phyloP scores from a whole-genome alignment of 2,329 filamentous ascomycete species.

The Epichloe brachyelytri region DNA sequence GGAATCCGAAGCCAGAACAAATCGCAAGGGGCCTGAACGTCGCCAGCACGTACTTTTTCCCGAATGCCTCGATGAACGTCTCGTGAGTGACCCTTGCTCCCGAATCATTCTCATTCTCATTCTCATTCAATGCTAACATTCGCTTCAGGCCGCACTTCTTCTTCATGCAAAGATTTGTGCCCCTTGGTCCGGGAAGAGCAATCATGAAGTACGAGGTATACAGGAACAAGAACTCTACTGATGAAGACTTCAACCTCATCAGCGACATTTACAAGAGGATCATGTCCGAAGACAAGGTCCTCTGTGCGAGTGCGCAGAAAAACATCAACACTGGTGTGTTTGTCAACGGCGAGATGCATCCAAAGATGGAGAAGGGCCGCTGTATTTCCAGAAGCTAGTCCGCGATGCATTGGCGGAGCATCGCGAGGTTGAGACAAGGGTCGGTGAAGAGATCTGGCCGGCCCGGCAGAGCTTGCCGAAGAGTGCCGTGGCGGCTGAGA shows the following conservation, averaged over 20 bases:
- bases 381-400: conserved; percentile 41
- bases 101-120: background rate
- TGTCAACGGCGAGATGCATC: conserved; percentile 50
- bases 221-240: conserved; percentile 45
- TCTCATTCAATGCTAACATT: background rate
- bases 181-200: conserved; percentile 34
- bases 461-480: conserved; percentile 26
- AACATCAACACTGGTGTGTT: conserved; percentile 51
- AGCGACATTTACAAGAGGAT: conserved; percentile 49
- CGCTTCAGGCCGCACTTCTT: conserved; percentile 42
- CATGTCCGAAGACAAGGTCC: conserved; percentile 51
- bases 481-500: conserved; percentile 13
- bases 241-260: conserved; percentile 44
- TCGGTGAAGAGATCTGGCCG: conserved; percentile 38
- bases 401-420: conserved; percentile 36
- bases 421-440: conserved; percentile 30
- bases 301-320: conserved; percentile 45
- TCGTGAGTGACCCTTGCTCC: conserved; percentile 26
- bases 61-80: conserved; percentile 37
- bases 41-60: conserved; percentile 35
- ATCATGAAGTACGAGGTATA: conserved; percentile 51
- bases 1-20: conserved; percentile 33
- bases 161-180: conserved; percentile 50
- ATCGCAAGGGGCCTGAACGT: conserved; percentile 32
- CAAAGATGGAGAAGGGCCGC: conserved; percentile 43